A percentile compares a stretch with the other conserved stretches of the same genome.
phyloP scores from a whole-genome alignment of 169 alveolate genomes.

The Eimeria tenella region DNA sequence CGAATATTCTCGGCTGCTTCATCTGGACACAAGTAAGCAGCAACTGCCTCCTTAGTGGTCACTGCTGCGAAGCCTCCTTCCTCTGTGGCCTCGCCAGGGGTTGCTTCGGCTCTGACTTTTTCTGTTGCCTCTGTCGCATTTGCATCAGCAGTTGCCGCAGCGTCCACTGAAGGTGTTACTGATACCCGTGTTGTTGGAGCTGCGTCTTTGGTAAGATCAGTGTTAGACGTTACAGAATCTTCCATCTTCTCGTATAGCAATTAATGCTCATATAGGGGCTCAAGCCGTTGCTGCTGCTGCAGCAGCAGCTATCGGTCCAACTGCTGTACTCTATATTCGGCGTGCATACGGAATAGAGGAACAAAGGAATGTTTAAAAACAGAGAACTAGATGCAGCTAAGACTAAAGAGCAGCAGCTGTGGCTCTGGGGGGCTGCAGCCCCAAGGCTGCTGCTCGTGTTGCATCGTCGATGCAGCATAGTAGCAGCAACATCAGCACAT shows the following conservation, averaged over 20 bases:
- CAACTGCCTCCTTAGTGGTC: background rate
- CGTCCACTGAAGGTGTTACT: background rate
- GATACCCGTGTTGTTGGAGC: background rate
- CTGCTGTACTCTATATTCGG: background rate
- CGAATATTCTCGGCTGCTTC: constrained; percentile 14
- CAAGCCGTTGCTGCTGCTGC: constrained; percentile 10
- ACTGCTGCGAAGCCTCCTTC: background rate
- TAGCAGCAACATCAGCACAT: background rate
- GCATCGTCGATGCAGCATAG: background rate
- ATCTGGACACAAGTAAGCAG: constrained; percentile 5
- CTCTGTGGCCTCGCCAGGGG: background rate
- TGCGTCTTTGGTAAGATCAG: background rate
- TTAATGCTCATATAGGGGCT: background rate
- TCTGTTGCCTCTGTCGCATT: background rate
- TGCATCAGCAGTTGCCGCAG: constrained; percentile 4
- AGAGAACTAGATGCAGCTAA: background rate
- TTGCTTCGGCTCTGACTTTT: background rate
- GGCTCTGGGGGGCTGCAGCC: background rate
- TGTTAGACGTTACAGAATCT: background rate
- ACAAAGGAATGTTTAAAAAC: background rate
- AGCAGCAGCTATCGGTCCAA: constrained; percentile 31
- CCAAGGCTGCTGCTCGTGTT: background rate
- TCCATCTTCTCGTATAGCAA: background rate
- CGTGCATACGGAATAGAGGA: background rate
- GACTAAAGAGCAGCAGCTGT: background rate